A percentile compares a stretch with the other conserved stretches of the same genome.
phyloP scores from a whole-genome alignment of 2,329 filamentous ascomycete genomes.

The Aspergillus udagawae region DNA sequence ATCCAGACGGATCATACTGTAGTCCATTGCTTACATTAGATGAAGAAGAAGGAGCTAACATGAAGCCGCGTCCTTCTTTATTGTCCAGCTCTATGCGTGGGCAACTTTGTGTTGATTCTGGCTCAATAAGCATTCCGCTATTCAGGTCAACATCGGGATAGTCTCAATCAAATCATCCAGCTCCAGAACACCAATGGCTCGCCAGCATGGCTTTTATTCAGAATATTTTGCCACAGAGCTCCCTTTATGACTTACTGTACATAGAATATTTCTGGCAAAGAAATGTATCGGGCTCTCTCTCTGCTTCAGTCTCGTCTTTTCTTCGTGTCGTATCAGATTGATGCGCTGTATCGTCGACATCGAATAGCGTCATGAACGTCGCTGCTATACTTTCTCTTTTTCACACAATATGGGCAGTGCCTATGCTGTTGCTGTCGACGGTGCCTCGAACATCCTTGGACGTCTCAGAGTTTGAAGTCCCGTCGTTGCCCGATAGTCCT shows the following conservation, averaged over 20 bases:
- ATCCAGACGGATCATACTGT: not conserved
- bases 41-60: not conserved
- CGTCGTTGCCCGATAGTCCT: constrained; percentile 25
- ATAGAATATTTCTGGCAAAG: not conserved
- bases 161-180: not conserved
- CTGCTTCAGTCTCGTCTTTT: not conserved
- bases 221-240: not conserved
- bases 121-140: constrained; percentile 9
- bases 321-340: not conserved
- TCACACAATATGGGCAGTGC: constrained; percentile 15
- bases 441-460: not conserved
- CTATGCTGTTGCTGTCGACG: constrained; percentile 7
- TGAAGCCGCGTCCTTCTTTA: not conserved
- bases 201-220: not conserved
- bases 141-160: constrained; percentile 10
- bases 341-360: not conserved
- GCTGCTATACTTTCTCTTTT: constrained; percentile 18
- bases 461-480: constrained; percentile 25
- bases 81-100: not conserved
- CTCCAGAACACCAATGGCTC: not conserved
- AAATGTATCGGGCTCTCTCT: not conserved
- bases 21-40: not conserved
- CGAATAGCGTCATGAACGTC: constrained; percentile 18
- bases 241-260: not conserved
- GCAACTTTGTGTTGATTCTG: not conserved